Percentiles rank a stretch among this genome's conserved stretches.
Evolutionary conservation across 2,329 filamentous ascomycete genomes (phyloP).

Genomic region (Phialophora verrucosa): DNA sequence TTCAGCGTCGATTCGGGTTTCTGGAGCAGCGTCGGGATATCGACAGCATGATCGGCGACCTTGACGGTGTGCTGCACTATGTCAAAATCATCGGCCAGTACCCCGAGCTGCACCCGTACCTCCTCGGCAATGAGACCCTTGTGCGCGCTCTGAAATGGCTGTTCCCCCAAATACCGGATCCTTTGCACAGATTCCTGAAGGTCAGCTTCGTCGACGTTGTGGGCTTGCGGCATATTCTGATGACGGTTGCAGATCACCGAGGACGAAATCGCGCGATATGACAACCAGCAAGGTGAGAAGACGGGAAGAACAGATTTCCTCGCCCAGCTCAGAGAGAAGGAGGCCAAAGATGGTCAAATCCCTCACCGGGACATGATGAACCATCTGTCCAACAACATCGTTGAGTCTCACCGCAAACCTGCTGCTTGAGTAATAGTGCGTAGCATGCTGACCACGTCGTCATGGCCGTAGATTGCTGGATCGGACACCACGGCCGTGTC

Average conservation of each 20-base stretch:
- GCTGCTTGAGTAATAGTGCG: background rate
- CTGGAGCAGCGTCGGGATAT: constrained; percentile 75
- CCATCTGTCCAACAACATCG: constrained; percentile 29
- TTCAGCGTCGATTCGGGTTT: constrained; percentile 73
- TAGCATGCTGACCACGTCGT: no score
- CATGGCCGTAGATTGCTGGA: constrained; percentile 57
- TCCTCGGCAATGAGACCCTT: constrained; percentile 19
- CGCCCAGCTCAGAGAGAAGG: constrained; percentile 26
- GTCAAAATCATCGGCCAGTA: constrained; percentile 27
- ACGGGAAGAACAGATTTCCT: constrained; percentile 28
- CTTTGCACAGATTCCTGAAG: constrained; percentile 21
- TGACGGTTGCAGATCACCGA: constrained; percentile 22
- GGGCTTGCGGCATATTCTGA: no score
- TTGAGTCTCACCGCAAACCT: background rate
- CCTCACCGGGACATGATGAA: constrained; percentile 27
- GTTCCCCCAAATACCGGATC: constrained; percentile 13
- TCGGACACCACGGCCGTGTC: constrained; percentile 80
- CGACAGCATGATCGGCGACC: constrained; percentile 49
- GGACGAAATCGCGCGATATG: constrained; percentile 27
- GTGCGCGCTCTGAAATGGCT: constrained; percentile 12
- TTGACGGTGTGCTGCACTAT: constrained; percentile 23
- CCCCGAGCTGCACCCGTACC: constrained; percentile 19
- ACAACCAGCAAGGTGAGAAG: constrained; percentile 13
- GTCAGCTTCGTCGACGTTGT: background rate
- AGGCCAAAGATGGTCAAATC: constrained; percentile 24